These are phyloP conservation scores for Phaeosphaeria sp. DNA, from an alignment of 2,329 filamentous ascomycete genomes.

Conservation along the genomic window DNA sequence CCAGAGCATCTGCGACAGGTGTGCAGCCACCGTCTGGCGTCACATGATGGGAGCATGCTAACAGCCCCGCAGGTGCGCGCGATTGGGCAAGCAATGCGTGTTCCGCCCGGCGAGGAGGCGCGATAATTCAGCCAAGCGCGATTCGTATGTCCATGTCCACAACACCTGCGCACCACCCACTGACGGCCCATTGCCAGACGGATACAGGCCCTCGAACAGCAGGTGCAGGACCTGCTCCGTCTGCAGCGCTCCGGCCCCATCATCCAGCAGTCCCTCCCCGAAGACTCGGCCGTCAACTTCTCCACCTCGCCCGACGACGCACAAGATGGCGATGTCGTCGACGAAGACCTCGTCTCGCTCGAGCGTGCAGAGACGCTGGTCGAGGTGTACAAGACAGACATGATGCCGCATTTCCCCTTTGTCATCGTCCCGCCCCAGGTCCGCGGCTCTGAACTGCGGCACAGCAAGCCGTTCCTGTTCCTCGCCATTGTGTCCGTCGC, in stretches of 20 bases:
- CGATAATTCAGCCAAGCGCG: constrained; percentile 46
- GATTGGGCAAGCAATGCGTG: constrained; percentile 46
- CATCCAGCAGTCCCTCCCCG: constrained; percentile 30
- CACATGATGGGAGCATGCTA: background rate
- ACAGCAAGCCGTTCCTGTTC: constrained; percentile 37
- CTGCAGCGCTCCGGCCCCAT: constrained; percentile 22
- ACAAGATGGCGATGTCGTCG: constrained; percentile 35
- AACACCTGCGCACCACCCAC: background rate
- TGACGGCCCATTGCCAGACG: constrained; percentile 24
- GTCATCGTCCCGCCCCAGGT: constrained; percentile 37
- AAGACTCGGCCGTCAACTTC: constrained; percentile 11
- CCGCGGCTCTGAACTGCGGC: constrained; percentile 34
- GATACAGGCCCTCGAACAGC: constrained; percentile 48
- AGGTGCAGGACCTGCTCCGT: constrained; percentile 37
- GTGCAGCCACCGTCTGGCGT: constrained; percentile 17
- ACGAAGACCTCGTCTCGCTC: constrained; percentile 34
- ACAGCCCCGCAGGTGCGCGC: background rate
- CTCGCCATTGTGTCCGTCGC: constrained; percentile 35
- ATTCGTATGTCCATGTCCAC: constrained; percentile 30
- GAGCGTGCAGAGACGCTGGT: constrained; percentile 37
- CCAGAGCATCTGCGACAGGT: constrained; percentile 40
- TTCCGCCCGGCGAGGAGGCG: constrained; percentile 46
- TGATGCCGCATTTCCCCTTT: constrained; percentile 50
- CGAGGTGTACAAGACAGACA: constrained; percentile 40
- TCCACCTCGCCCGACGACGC: constrained; percentile 13